Percentiles rank a stretch among this genome's conserved stretches.
Conservation (phyloP, 352 stramenopile genomes). For the Globisporangium emineosum region DNA sequence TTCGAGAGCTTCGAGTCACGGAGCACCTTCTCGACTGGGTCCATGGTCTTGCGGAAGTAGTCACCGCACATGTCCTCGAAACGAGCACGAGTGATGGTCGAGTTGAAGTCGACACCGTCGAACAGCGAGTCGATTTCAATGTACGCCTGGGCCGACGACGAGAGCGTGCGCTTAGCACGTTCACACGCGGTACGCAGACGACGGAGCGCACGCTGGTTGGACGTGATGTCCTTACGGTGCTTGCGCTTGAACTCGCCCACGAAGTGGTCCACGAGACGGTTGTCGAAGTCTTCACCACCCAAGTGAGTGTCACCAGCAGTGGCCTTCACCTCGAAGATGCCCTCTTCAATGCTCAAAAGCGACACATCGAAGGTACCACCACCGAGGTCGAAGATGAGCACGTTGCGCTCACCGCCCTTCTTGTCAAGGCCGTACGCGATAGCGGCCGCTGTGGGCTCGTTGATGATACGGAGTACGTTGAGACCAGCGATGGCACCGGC, state of each 20-base stretch:
- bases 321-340: slow-evolving; percentile 93
- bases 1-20: slow-evolving; percentile 27
- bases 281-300: slow-evolving; percentile 91
- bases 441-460: slow-evolving; percentile 95
- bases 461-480: slow-evolving; percentile 95
- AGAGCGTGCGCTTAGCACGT: slow-evolving; percentile 90
- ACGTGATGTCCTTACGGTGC: slow-evolving; percentile 75
- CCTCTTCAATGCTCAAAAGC: slow-evolving; percentile 89
- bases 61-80: slow-evolving; percentile 92
- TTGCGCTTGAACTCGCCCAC: slow-evolving; percentile 88
- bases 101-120: slow-evolving; percentile 93
- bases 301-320: slow-evolving; percentile 91
- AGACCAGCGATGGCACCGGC: slow-evolving; percentile 89
- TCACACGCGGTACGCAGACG: slow-evolving; percentile 91
- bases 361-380: slow-evolving; percentile 93
- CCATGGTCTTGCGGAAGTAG: slow-evolving; percentile 91
- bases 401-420: slow-evolving; percentile 92
- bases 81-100: slow-evolving; percentile 85
- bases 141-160: slow-evolving; percentile 77
- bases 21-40: slow-evolving; percentile 52
- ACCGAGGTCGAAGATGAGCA: too few relatives aligned
- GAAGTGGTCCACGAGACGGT: slow-evolving; percentile 90
- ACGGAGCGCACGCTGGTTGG: slow-evolving; percentile 81
- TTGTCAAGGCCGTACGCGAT: slow-evolving; percentile 96
- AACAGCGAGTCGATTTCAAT: slow-evolving; percentile 93